Conservation (phyloP, 2,329 filamentous ascomycete genomes). For the Penicillium sp. region DNA sequence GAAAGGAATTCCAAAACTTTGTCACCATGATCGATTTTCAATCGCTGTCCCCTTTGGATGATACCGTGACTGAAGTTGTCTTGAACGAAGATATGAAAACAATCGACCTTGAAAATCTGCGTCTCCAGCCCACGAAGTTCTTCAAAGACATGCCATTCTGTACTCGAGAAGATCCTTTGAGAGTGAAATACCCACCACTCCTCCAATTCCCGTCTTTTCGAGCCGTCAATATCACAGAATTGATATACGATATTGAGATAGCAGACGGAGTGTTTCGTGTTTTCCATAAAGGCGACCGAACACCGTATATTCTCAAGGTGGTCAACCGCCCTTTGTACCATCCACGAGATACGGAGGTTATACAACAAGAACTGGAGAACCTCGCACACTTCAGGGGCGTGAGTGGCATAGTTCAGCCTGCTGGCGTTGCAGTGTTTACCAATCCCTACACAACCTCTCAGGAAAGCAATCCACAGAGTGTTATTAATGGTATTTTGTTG, state of each 20-base stretch:
- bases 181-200: slow-evolving; percentile 12
- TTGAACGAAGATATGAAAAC: slow-evolving; percentile 8
- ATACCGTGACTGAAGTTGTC: slow-evolving; percentile 22
- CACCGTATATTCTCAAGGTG: slow-evolving; percentile 17
- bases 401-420: slow-evolving; percentile 18
- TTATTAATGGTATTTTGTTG: slow-evolving; percentile 20
- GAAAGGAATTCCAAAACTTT: slow-evolving; percentile 16
- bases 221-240: slow-evolving; percentile 8
- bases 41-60: slow-evolving; percentile 14
- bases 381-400: slow-evolving; percentile 17
- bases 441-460: slow-evolving; percentile 18
- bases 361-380: slow-evolving; percentile 21
- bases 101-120: slow-evolving; percentile 1
- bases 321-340: slow-evolving; percentile 18
- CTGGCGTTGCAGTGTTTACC: slow-evolving; percentile 14
- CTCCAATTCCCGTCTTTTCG: slow-evolving; percentile 15
- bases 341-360: slow-evolving; percentile 16
- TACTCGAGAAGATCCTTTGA: slow-evolving; percentile 13
- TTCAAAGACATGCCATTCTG: slow-evolving; percentile 6
- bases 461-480: slow-evolving; percentile 5
- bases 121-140: not conserved
- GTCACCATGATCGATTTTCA: slow-evolving; percentile 16
- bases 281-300: slow-evolving; percentile 4
- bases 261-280: slow-evolving; percentile 15
- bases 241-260: slow-evolving; percentile 15